Percentiles rank a stretch among this genome's conserved stretches.
phyloP scores from a whole-genome alignment of 2,329 filamentous ascomycete genomes.

The Nothopassalora personata region DNA sequence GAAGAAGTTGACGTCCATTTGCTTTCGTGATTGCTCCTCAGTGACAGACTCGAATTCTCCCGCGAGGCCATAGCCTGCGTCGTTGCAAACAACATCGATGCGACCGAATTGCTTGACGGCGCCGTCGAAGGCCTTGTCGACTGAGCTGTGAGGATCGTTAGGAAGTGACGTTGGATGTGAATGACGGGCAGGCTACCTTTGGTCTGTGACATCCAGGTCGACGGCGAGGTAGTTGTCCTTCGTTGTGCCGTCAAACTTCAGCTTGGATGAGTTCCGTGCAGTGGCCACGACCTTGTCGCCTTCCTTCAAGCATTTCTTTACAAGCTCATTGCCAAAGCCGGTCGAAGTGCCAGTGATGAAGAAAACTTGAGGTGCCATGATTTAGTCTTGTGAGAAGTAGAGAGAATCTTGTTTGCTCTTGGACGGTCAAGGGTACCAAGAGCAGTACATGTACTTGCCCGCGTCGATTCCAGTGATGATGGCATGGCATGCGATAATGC shows the following conservation, averaged over 20 bases:
- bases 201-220: constrained; percentile 50
- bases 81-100: constrained; percentile 48
- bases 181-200: constrained; percentile 32
- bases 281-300: constrained; percentile 45
- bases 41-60: constrained; percentile 51
- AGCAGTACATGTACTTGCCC: not conserved
- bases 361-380: constrained; percentile 42
- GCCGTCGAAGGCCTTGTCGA: constrained; percentile 43
- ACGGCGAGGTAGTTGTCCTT: constrained; percentile 46
- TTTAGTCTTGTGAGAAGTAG: not conserved
- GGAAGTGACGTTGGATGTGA: constrained; percentile 34
- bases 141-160: constrained; percentile 32
- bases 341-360: constrained; percentile 45
- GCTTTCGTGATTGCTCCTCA: constrained; percentile 45
- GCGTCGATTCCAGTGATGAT: not conserved
- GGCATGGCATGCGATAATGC: not conserved
- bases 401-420: not conserved
- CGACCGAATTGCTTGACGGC: constrained; percentile 48
- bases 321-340: constrained; percentile 43
- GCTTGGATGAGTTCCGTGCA: constrained; percentile 42
- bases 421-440: not conserved
- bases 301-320: constrained; percentile 39
- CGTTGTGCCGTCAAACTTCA: constrained; percentile 36
- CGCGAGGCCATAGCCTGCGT: constrained; percentile 52
- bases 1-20: constrained; percentile 58